Conservation (phyloP, 495 filamentous ascomycete genomes). For the Coniosporium apollinis region DNA sequence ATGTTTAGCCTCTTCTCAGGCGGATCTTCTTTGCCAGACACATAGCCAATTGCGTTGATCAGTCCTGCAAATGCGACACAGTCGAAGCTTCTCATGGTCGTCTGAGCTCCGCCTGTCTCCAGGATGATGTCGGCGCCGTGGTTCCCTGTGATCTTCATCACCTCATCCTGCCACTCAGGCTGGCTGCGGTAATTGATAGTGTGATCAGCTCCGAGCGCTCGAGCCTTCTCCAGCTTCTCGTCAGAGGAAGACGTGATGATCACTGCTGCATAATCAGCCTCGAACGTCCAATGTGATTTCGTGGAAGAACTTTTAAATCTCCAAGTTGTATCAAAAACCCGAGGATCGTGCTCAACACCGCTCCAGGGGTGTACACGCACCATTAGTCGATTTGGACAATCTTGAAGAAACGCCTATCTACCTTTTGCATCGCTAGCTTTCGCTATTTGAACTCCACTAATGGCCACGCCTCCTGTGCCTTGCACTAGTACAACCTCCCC, state of each 20-base stretch:
- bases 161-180: conserved; percentile 27
- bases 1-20: conserved; percentile 6
- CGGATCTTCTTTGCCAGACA: conserved; percentile 10
- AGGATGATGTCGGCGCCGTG: conserved; percentile 31
- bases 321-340: too few relatives aligned
- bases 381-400: too few relatives aligned
- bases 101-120: conserved; percentile 32
- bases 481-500: conserved; percentile 27
- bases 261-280: conserved; percentile 17
- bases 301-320: too few relatives aligned
- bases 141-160: conserved; percentile 21
- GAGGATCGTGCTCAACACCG: too few relatives aligned
- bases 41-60: conserved; percentile 13
- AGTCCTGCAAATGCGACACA: conserved; percentile 11
- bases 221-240: conserved; percentile 26
- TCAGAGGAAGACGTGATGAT: conserved; percentile 32
- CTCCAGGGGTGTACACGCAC: too few relatives aligned
- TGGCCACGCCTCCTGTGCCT: conserved; percentile 28
- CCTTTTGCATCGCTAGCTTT: conserved; percentile 24
- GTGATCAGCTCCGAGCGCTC: conserved; percentile 26
- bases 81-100: conserved; percentile 22
- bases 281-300: neutral
- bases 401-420: conserved; percentile 9
- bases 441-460: conserved; percentile 25
- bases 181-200: conserved; percentile 29